A percentile compares a stretch with the other conserved stretches of the same genome.
These are phyloP conservation scores for Crucihimalaya himalaica DNA, from an alignment of 345 rosid genomes.

Conservation along the genomic window DNA sequence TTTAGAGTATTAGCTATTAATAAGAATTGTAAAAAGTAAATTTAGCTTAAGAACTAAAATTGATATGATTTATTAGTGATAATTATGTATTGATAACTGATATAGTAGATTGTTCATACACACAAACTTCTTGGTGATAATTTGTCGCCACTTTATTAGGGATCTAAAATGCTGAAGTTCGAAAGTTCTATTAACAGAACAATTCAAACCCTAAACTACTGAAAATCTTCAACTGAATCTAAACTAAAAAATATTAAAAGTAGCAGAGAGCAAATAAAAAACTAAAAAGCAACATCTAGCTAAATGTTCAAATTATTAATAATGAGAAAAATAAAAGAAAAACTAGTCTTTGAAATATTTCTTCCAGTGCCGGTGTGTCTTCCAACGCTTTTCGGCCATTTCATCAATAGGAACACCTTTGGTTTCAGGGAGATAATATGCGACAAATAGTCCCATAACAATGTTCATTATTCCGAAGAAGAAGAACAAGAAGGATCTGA, in stretches of 20 bases:
- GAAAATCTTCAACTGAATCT: not conserved
- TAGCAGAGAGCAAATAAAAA: not conserved
- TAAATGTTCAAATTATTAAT: not conserved
- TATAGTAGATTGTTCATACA: too few species aligned
- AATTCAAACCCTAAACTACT: not conserved
- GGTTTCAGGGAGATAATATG: constrained; percentile 71
- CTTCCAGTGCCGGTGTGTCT: constrained; percentile 57
- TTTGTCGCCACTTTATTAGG: too few species aligned
- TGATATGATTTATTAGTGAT: too few species aligned
- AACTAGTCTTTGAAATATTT: constrained; percentile 19
- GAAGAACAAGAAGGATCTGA: constrained; percentile 55
- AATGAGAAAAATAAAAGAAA: not conserved
- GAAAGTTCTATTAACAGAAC: not conserved
- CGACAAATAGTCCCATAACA: constrained; percentile 56
- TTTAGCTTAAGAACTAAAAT: too few species aligned
- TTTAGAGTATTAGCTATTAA: too few species aligned
- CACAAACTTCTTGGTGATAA: too few species aligned
- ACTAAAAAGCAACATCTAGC: not conserved
- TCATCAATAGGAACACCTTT: constrained; percentile 60
- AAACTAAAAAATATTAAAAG: not conserved
- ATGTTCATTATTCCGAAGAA: constrained; percentile 57
- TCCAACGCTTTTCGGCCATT: constrained; percentile 60
- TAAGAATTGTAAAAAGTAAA: too few species aligned
- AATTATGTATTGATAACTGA: too few species aligned
- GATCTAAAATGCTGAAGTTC: not conserved